phyloP scores from a whole-genome alignment of 371 early-diverging fungal species.

The Choanephora cucurbitarum region DNA sequence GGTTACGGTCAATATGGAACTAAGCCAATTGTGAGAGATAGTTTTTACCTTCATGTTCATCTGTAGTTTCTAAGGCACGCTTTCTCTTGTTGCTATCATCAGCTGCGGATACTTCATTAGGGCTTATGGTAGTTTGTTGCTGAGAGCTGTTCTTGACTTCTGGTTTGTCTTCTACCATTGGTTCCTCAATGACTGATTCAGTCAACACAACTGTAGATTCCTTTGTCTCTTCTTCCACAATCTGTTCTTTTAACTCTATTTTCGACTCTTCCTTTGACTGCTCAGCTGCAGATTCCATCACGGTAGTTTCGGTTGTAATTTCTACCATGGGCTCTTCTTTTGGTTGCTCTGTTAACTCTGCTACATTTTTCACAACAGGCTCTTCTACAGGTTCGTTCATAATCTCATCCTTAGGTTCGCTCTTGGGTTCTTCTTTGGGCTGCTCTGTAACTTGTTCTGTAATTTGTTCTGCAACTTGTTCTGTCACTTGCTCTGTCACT shows the following conservation, averaged over 20 bases:
- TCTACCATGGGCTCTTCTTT: too few relatives aligned
- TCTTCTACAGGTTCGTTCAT: background rate
- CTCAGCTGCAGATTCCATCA: too few relatives aligned
- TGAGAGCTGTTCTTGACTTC: background rate
- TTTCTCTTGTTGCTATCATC: conserved; percentile 24
- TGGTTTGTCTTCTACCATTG: background rate
- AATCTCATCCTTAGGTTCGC: too few relatives aligned
- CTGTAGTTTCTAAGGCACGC: background rate
- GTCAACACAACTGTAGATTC: background rate
- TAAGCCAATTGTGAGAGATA: background rate
- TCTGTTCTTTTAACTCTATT: background rate
- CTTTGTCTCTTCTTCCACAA: conserved; percentile 1
- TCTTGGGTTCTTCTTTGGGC: background rate
- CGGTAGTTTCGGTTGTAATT: too few relatives aligned
- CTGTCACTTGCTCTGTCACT: background rate
- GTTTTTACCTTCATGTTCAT: conserved; percentile 1
- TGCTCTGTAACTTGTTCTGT: background rate
- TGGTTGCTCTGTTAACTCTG: background rate
- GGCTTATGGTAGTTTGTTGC: too few relatives aligned
- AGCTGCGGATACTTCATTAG: conserved; percentile 9
- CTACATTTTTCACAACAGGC: too few relatives aligned
- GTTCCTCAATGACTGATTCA: too few relatives aligned
- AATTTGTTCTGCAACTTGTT: background rate
- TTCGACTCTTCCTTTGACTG: too few relatives aligned
- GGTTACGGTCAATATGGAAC: background rate